Conservation (phyloP, 2,329 filamentous ascomycete genomes). For the Arthroderma sp. region DNA sequence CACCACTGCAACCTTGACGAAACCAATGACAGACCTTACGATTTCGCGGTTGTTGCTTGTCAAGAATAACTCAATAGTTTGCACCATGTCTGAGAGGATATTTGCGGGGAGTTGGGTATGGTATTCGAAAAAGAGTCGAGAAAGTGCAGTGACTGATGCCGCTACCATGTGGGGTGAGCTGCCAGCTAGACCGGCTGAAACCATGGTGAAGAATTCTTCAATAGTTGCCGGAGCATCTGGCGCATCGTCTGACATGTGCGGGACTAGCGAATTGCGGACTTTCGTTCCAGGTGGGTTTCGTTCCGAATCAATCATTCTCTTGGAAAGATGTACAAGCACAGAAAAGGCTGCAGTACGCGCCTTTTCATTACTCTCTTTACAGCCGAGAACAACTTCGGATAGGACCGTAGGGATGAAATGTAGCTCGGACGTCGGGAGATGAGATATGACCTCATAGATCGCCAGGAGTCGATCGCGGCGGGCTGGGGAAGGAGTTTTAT, state of each 20-base stretch:
- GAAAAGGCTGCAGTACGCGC: constrained; percentile 83
- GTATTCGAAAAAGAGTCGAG: constrained; percentile 88
- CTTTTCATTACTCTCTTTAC: constrained; percentile 96
- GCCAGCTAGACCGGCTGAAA: constrained; percentile 85
- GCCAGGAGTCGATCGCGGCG: constrained; percentile 75
- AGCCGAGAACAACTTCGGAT: constrained; percentile 87
- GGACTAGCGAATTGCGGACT: constrained; percentile 75
- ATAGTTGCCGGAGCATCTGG: constrained; percentile 65
- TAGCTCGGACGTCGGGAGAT: constrained; percentile 62
- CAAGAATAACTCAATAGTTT: constrained; percentile 91
- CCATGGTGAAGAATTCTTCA: constrained; percentile 97
- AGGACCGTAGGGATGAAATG: constrained; percentile 89
- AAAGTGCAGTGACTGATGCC: constrained; percentile 87
- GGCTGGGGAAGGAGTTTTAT: constrained; percentile 76
- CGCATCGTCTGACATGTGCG: constrained; percentile 72
- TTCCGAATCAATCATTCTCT: constrained; percentile 59
- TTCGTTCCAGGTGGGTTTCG: constrained; percentile 46
- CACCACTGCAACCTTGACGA: constrained; percentile 91
- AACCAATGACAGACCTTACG: constrained; percentile 84
- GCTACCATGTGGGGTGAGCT: constrained; percentile 95
- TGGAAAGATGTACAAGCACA: constrained; percentile 74
- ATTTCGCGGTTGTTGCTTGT: constrained; percentile 96
- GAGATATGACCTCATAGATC: constrained; percentile 65
- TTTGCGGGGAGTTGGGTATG: constrained; percentile 53
- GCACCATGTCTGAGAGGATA: constrained; percentile 69